Percentiles rank a stretch among this genome's conserved stretches.
Evolutionary conservation across 257 asterid genomes (phyloP).

Genomic region (Solanum paucissectum): DNA sequence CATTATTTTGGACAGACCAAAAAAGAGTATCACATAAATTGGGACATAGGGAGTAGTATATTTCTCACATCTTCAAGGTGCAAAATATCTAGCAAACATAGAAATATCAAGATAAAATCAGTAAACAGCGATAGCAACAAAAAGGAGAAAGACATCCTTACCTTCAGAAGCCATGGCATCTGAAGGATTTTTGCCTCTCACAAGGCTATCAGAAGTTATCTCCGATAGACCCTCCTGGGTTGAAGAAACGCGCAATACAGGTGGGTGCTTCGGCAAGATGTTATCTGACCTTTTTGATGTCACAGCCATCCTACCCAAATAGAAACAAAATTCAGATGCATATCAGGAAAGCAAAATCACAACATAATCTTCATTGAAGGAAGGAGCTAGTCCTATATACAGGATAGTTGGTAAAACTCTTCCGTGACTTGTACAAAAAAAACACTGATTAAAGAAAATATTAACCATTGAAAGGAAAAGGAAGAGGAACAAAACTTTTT

Average conservation of each 20-base stretch:
- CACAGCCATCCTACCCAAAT: constrained; percentile 3
- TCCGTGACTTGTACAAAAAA: background rate
- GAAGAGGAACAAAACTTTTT: background rate
- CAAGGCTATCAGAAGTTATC: constrained; percentile 27
- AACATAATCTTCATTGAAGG: background rate
- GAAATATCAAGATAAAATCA: background rate
- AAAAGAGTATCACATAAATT: background rate
- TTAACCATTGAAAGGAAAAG: background rate
- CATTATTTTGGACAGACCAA: background rate
- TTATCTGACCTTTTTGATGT: constrained; percentile 51
- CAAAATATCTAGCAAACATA: background rate
- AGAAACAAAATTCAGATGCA: background rate
- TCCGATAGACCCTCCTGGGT: constrained; percentile 61
- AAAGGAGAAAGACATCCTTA: constrained; percentile 9
- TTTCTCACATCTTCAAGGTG: background rate
- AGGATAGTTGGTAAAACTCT: background rate
- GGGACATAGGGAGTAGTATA: background rate
- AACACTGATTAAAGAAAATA: background rate
- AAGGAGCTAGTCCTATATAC: background rate
- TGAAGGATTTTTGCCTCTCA: constrained; percentile 34
- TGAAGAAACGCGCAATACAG: constrained; percentile 50
- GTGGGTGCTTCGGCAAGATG: constrained; percentile 71
- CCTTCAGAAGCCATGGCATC: constrained; percentile 46
- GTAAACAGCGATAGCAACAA: background rate
- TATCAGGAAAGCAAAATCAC: background rate